Percentiles rank a stretch among this genome's conserved stretches.
Conservation (phyloP, 2,329 filamentous ascomycete genomes). For the Monosporascus sp. region DNA sequence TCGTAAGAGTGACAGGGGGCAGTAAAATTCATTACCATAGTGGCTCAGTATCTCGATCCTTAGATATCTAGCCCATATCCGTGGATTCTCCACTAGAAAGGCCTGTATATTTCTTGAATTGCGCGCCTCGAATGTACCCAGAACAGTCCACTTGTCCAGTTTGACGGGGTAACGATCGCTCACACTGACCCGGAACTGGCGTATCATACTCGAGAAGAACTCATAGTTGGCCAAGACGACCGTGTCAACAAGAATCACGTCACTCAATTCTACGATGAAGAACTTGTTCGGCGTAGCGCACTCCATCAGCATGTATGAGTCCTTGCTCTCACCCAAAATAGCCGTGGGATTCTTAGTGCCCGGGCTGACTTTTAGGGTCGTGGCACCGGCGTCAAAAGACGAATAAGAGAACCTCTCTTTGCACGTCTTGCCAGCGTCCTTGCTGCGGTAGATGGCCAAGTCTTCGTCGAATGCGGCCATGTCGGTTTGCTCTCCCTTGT, state of each 20-base stretch:
- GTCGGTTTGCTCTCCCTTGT: conserved; percentile 30
- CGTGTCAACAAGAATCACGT: conserved; percentile 82
- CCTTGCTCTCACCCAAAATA: conserved; percentile 92
- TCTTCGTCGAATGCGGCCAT: conserved; percentile 41
- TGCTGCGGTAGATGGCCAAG: conserved; percentile 61
- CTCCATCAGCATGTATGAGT: conserved; percentile 95
- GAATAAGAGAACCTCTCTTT: conserved; percentile 98
- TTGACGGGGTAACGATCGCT: conserved; percentile 95
- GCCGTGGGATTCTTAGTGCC: conserved; percentile 84
- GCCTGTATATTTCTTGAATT: conserved; percentile 93
- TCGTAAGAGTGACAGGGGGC: conserved; percentile 81
- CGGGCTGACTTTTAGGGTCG: conserved; percentile 81
- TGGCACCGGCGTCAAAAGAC: conserved; percentile 94
- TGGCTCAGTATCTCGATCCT: conserved; percentile 88
- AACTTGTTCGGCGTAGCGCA: conserved; percentile 87
- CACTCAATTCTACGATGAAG: conserved; percentile 88
- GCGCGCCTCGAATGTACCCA: conserved; percentile 84
- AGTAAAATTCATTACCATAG: conserved; percentile 96
- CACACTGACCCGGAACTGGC: conserved; percentile 84
- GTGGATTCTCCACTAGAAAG: conserved; percentile 87
- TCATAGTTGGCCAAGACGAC: conserved; percentile 98
- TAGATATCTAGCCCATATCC: conserved; percentile 93
- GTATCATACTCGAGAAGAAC: conserved; percentile 97
- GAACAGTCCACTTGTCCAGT: conserved; percentile 80
- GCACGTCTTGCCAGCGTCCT: conserved; percentile 94